Evolutionary conservation across 2,329 filamentous ascomycete species (phyloP), one percentile per base, ranked within the genome.

Genomic region (Talaromyces pinophilus): DNA sequence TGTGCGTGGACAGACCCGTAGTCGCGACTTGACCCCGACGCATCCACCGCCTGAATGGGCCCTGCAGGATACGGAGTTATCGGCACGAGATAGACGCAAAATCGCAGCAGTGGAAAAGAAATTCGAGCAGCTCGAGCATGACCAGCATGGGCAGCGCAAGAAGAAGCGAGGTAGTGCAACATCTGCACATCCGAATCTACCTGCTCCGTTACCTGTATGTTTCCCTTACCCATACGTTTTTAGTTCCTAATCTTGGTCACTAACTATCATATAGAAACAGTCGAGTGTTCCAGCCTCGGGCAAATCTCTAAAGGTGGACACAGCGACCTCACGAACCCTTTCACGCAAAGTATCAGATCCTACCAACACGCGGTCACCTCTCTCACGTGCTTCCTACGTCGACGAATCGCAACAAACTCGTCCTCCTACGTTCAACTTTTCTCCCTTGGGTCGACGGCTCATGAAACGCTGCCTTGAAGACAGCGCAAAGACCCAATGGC

Each of bases 31-130:
- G 57, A 89, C 86, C 5, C 87, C 87, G 1, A 85, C 83, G 59
- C 81, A 81, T 11, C 82, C 83, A 69, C 83, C 82, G 66, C 83
- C 81, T 7, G 76, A 80, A 33, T 83, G 82, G 65, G 66, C 70
- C 0, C 70, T 82, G 50, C 74, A 78, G 61, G 78, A 81, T 11
- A 74, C 81, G 1, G 86, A 87, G 68, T 79, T 88, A 68, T 88
- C 87, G 1, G 86, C 85, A 68, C 82, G 87, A 5, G 87, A 89
- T 70, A 83, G 83, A 71, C 84, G 86, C 67, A 89, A 89, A 75
- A 81, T 89, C 57, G 85, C 86, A 63, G 86, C 86, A 64, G 84
- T 86, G 50, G 87, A 89, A 71, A 85, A 85, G 69, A 83, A 88
- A 67, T 88, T 88, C 68, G 83, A 86, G 69, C 83, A 86, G 70